Percentiles rank a stretch among this genome's conserved stretches.
These are phyloP conservation scores for Colletotrichum sp. DNA, from an alignment of 2,329 filamentous ascomycete genomes.

Conservation along the genomic window DNA sequence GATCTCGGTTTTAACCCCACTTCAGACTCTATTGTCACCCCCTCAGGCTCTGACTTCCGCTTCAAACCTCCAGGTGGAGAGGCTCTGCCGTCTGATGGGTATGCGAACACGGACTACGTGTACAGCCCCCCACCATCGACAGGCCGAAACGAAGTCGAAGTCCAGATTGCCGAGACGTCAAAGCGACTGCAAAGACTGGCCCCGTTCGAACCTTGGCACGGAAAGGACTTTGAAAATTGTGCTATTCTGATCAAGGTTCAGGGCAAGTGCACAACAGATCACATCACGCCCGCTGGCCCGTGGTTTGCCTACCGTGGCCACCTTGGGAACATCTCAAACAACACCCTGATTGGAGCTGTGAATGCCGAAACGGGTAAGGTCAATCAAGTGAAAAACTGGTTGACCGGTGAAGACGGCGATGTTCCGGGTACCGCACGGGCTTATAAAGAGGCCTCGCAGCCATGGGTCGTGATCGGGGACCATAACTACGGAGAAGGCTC, in stretches of 20 bases:
- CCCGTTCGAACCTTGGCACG: slow-evolving; percentile 73
- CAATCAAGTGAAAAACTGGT: slow-evolving; percentile 59
- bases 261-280: slow-evolving; percentile 80
- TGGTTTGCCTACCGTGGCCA: slow-evolving; percentile 83
- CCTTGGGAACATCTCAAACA: slow-evolving; percentile 83
- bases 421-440: slow-evolving; percentile 77
- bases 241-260: slow-evolving; percentile 78
- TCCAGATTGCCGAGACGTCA: slow-evolving; percentile 71
- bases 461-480: slow-evolving; percentile 31
- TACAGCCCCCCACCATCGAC: slow-evolving; percentile 60
- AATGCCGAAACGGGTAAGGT: slow-evolving; percentile 55
- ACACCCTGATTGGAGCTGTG: slow-evolving; percentile 62
- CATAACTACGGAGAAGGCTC: slow-evolving; percentile 81
- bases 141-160: slow-evolving; percentile 48
- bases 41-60: slow-evolving; percentile 72
- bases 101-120: slow-evolving; percentile 42
- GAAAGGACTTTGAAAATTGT: slow-evolving; percentile 69
- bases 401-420: slow-evolving; percentile 63
- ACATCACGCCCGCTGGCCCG: slow-evolving; percentile 80
- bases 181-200: slow-evolving; percentile 76
- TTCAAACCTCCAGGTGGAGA: slow-evolving; percentile 69
- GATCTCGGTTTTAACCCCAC: slow-evolving; percentile 77
- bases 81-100: slow-evolving; percentile 59
- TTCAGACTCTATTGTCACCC: slow-evolving; percentile 71
- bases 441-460: slow-evolving; percentile 61